phyloP scores from a whole-genome alignment of 805 yeast genomes.

The Candida peoriensis region DNA sequence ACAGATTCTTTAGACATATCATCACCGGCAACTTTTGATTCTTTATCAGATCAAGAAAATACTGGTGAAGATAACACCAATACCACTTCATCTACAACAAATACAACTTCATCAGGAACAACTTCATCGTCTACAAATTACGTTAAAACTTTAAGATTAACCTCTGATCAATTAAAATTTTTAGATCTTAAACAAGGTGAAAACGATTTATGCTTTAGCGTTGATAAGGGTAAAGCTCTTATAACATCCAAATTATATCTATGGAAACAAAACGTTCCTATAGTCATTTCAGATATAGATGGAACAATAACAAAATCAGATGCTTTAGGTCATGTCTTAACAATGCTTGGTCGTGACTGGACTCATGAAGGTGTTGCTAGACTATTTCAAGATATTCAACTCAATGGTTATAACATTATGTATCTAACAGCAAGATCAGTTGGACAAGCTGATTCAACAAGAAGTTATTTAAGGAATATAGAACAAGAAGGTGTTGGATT shows the following conservation, averaged over 20 bases:
- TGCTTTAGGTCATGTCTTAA: conserved; percentile 93
- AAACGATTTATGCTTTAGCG: conserved; percentile 73
- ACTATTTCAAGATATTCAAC: conserved; percentile 77
- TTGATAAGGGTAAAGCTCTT: conserved; percentile 77
- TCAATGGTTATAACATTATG: conserved; percentile 89
- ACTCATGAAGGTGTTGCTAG: conserved; percentile 95
- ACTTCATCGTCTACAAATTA: conserved; percentile 33
- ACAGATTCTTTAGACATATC: conserved; percentile 3
- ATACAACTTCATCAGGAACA: conserved; percentile 5
- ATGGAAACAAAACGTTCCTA: conserved; percentile 82
- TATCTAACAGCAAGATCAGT: conserved; percentile 93
- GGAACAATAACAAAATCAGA: conserved; percentile 98
- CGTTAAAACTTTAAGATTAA: conserved; percentile 84
- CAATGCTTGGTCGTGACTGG: conserved; percentile 95
- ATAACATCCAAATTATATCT: conserved; percentile 68
- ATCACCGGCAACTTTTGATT: conserved; percentile 5
- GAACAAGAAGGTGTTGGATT: conserved; percentile 68
- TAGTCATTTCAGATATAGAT: conserved; percentile 95
- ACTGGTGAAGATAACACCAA: background rate
- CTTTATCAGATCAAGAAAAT: background rate
- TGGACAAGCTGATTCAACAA: conserved; percentile 90
- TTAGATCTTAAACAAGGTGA: conserved; percentile 73
- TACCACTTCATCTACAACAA: background rate
- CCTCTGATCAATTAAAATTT: conserved; percentile 80
- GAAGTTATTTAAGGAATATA: conserved; percentile 75